Evolutionary conservation across 2,329 filamentous ascomycete genomes (phyloP).

Genomic region (Gaeumannomyces sp.): DNA sequence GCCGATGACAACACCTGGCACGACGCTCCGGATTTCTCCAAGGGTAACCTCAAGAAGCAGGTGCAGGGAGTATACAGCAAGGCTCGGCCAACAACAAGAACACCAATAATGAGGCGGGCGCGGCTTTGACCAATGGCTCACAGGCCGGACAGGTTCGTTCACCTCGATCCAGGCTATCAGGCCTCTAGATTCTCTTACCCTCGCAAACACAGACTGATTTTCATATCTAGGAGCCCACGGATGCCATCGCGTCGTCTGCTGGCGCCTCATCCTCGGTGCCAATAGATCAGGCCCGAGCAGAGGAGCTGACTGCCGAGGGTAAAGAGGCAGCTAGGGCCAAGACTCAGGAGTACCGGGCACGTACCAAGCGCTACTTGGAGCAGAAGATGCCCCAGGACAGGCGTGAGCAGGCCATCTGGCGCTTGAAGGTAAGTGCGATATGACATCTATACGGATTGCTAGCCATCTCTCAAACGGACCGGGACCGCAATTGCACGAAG

Average conservation of each 20-base stretch:
- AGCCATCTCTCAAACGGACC: not conserved
- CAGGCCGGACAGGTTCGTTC: not conserved
- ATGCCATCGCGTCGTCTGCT: conserved; percentile 33
- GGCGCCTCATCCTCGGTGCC: conserved; percentile 44
- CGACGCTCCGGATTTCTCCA: conserved; percentile 71
- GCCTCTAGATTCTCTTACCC: not conserved
- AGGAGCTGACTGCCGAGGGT: conserved; percentile 56
- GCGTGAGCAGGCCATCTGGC: conserved; percentile 84
- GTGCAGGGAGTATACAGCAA: conserved; percentile 55
- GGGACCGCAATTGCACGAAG: conserved; percentile 16
- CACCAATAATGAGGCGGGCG: not conserved
- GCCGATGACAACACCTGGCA: conserved; percentile 94
- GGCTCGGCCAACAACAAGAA: conserved; percentile 2
- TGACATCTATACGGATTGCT: not conserved
- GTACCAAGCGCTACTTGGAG: conserved; percentile 66
- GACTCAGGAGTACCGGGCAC: conserved; percentile 30
- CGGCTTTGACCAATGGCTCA: not conserved
- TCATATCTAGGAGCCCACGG: not conserved
- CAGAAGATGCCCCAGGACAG: conserved; percentile 89
- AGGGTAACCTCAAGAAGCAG: conserved; percentile 62
- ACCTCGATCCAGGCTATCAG: not conserved
- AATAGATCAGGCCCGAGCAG: conserved; percentile 36
- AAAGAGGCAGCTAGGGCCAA: conserved; percentile 38
- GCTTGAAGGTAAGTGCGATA: conserved; percentile 52
- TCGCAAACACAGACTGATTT: not conserved